Evolutionary conservation across 2,329 filamentous ascomycete species (phyloP).

Genomic region (Trichoderma simmonsii): DNA sequence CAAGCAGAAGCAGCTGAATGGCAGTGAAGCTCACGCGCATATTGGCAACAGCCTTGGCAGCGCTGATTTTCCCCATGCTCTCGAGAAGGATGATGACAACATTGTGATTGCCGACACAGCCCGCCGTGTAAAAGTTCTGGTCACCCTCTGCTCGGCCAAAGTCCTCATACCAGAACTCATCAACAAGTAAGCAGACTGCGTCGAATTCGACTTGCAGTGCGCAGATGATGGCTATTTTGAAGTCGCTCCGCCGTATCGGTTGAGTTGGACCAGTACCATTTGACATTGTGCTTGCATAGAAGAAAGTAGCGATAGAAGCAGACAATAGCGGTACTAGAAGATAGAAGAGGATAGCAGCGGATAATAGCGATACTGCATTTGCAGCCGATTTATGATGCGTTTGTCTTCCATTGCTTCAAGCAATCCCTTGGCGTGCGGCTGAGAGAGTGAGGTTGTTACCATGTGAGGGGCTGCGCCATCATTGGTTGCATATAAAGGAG

Average conservation of each 20-base stretch:
- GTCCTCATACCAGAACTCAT: slow-evolving; percentile 17
- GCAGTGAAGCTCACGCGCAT: slow-evolving; percentile 32
- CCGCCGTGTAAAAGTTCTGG: slow-evolving; percentile 23
- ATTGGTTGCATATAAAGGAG: not conserved
- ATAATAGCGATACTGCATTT: not conserved
- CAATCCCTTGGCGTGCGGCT: not conserved
- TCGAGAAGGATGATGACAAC: slow-evolving; percentile 28
- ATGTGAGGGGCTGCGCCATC: not conserved
- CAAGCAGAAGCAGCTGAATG: slow-evolving; percentile 34
- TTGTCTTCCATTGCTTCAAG: not conserved
- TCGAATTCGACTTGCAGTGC: slow-evolving; percentile 18
- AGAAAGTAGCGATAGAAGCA: not conserved
- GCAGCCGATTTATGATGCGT: not conserved
- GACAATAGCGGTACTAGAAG: not conserved
- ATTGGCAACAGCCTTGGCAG: slow-evolving; percentile 26
- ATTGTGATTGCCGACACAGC: slow-evolving; percentile 24
- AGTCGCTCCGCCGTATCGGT: slow-evolving; percentile 1
- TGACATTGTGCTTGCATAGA: not conserved
- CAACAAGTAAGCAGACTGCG: slow-evolving; percentile 11
- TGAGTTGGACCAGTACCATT: not conserved
- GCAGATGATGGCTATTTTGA: slow-evolving; percentile 17
- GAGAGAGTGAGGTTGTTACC: not conserved
- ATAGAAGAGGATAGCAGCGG: not conserved
- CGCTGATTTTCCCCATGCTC: slow-evolving; percentile 29
- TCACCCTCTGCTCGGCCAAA: slow-evolving; percentile 14